Conservation (phyloP, 148 eudicot genomes). For the Rhododendron molle region DNA sequence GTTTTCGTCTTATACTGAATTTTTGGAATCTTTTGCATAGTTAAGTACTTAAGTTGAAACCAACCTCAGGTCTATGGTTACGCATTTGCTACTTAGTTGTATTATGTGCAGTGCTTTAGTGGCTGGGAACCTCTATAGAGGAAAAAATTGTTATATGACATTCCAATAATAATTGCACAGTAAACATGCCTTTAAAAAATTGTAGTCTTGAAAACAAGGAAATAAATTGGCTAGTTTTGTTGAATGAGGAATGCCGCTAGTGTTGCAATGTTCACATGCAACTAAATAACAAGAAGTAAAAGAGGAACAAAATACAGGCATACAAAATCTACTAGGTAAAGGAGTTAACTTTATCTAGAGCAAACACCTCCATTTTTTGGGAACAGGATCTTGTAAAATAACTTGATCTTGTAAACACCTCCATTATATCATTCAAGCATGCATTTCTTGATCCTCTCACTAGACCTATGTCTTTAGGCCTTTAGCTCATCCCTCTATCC, state of each 20-base stretch:
- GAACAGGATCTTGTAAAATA: too few species aligned
- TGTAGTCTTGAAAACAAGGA: neutral
- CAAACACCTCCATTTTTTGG: too few species aligned
- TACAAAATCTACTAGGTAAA: neutral
- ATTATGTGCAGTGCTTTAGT: neutral
- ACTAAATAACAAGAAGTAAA: too few species aligned
- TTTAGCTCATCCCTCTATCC: too few species aligned
- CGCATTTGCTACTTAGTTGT: constrained; percentile 3
- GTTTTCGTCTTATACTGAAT: neutral
- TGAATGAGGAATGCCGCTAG: neutral
- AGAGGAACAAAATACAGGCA: neutral
- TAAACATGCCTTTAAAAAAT: too few species aligned
- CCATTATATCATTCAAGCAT: too few species aligned
- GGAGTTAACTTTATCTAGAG: too few species aligned
- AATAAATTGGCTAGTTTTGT: neutral
- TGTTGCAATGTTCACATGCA: neutral
- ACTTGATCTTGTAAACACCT: too few species aligned
- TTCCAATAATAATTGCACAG: neutral
- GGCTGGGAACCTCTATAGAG: too few species aligned
- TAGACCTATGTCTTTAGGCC: too few species aligned
- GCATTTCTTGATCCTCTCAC: too few species aligned
- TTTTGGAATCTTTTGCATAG: neutral
- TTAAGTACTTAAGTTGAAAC: neutral
- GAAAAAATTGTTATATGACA: neutral
- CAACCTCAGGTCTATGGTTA: neutral